Conservation (phyloP, 2,329 filamentous ascomycete species). For the Teratosphaeria pseudoeucalypti region DNA sequence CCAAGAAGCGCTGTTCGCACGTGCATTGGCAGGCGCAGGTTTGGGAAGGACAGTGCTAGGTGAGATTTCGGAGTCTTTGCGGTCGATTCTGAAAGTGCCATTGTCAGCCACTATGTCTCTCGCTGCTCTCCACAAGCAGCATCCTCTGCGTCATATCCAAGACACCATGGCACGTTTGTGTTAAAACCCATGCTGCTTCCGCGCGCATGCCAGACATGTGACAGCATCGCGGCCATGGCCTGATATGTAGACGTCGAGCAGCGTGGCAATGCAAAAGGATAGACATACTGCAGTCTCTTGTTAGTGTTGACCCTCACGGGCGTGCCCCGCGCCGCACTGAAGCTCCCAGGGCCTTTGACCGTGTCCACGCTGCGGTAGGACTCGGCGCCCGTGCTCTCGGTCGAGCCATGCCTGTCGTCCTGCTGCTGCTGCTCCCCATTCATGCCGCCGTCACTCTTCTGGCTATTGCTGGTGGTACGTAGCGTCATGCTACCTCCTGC, state of each 20-base stretch:
- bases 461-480: slow-evolving; percentile 6
- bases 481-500: slow-evolving; percentile 13
- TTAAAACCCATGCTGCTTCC: slow-evolving; percentile 2
- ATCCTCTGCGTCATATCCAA: neutral
- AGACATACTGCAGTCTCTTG: slow-evolving; percentile 34
- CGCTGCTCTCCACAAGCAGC: slow-evolving; percentile 15
- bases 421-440: slow-evolving; percentile 2
- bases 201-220: neutral
- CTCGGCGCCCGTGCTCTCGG: slow-evolving; percentile 54
- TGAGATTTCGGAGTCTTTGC: slow-evolving; percentile 35
- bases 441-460: neutral
- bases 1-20: slow-evolving; percentile 41
- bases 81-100: slow-evolving; percentile 29
- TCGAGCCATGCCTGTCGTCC: slow-evolving; percentile 39
- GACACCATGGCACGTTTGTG: neutral
- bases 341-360: slow-evolving; percentile 32
- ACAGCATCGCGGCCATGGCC: neutral
- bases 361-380: slow-evolving; percentile 60
- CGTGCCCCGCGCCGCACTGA: slow-evolving; percentile 8
- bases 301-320: slow-evolving; percentile 34
- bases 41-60: slow-evolving; percentile 26
- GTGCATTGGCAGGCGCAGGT: slow-evolving; percentile 33
- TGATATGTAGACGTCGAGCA: neutral
- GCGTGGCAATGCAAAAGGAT: neutral
- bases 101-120: slow-evolving; percentile 13